Evolutionary conservation across 805 yeast genomes (phyloP), one percentile per base, ranked within the genome.

Genomic region (Lipomyces sp.): DNA sequence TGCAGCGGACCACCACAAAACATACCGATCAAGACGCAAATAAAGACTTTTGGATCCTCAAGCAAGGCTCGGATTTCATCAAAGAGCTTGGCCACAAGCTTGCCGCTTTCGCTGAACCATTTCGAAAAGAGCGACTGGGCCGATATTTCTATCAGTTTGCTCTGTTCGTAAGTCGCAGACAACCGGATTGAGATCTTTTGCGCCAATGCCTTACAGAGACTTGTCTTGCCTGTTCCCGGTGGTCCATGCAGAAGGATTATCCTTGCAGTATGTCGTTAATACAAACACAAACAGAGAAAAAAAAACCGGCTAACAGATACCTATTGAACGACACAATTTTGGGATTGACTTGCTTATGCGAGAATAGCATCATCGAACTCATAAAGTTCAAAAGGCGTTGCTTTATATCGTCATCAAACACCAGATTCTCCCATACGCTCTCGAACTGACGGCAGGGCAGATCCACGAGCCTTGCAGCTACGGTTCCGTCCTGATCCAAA

Each of bases 201-300:
- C 28, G 74, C 67, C 6, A 73, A 39, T 0, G 76, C 68, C 39
- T 63, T 71, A 39, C 75, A 70, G 3, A 74, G 45, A 1, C 75
- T 70, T 1, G 77, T 72, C 59, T 74, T 74, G 4, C 78, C 78
- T 2, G 76, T 71, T 0, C 78, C 78, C 3, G 78, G 76, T 2
- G 76, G 73, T 0, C 78, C 78, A 58, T 73, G 71, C 1, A 74
- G 55, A 4, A 68, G 44, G 11, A 66, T 48, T 4, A 68, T 47
- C n/a, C 58, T 48, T 34, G 11, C 2, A 11, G 7, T 10, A 8
- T 21, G 35, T 31, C 31, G 33, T 24, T n/a, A 7, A 10, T 29
- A 4, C 26, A 19, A n/a, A 13, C n/a, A n/a, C 14, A 24, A 43
- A 8, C 32, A 33, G 21, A 23, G 6, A 34, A n/a, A 18, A 24